Evolutionary conservation across 148 eudicot species (phyloP).

Genomic region (Euryodendron excelsum): DNA sequence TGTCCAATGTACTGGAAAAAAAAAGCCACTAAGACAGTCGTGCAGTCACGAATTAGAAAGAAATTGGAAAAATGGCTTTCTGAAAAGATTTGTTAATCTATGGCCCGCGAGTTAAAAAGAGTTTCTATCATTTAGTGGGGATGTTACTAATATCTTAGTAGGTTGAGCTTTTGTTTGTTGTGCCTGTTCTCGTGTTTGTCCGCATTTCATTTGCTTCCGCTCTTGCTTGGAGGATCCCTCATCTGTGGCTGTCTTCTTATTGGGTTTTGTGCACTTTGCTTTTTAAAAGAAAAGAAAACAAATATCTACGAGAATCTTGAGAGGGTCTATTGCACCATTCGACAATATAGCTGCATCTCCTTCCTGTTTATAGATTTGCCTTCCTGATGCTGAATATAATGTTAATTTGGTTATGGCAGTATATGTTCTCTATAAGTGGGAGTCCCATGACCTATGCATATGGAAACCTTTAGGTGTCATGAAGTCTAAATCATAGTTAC

Average conservation of each 20-base stretch:
- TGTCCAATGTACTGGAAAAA: no score
- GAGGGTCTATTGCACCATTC: conserved; percentile 5
- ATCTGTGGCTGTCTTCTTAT: neutral
- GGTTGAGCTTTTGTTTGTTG: neutral
- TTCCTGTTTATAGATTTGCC: neutral
- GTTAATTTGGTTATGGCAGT: neutral
- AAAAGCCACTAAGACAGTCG: neutral
- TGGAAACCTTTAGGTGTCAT: neutral
- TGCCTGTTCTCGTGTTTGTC: neutral
- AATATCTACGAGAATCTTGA: neutral
- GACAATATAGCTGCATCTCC: neutral
- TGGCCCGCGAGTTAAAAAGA: neutral
- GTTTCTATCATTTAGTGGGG: neutral
- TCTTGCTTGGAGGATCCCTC: neutral
- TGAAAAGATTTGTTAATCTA: neutral
- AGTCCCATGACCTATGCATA: neutral
- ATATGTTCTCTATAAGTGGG: neutral
- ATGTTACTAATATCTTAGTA: neutral
- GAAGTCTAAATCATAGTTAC: neutral
- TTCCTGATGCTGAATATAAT: neutral
- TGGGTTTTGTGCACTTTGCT: neutral
- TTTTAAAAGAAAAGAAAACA: neutral
- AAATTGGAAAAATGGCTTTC: neutral
- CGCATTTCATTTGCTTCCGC: neutral
- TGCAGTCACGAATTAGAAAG: neutral